Evolutionary conservation across 2,329 filamentous ascomycete species (phyloP).

Genomic region (Fusarium coffeatum): DNA sequence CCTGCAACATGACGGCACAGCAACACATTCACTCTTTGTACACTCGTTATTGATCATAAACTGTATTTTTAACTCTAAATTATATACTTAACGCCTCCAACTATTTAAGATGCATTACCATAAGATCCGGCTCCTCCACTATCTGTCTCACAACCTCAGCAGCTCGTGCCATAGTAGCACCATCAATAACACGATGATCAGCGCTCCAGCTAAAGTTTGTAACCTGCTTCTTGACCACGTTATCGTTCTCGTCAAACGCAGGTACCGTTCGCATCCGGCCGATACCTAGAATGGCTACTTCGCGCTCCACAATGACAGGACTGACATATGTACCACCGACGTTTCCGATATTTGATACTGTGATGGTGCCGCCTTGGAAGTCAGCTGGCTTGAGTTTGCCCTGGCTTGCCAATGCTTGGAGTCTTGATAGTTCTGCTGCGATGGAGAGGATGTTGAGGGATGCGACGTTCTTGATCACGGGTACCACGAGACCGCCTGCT

Average conservation of each 20-base stretch:
- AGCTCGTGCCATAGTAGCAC: conserved; percentile 92
- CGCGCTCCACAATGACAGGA: conserved; percentile 89
- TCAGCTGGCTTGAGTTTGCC: conserved; percentile 81
- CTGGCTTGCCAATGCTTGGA: conserved; percentile 77
- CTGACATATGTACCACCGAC: conserved; percentile 93
- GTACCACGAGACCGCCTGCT: conserved; percentile 86
- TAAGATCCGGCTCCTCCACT: conserved; percentile 86
- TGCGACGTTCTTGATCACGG: conserved; percentile 88
- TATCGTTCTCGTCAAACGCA: conserved; percentile 73
- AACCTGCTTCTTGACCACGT: conserved; percentile 79
- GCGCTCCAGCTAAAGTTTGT: conserved; percentile 97
- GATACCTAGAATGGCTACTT: conserved; percentile 92
- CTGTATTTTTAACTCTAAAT: conserved; percentile 13
- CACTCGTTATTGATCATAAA: not conserved
- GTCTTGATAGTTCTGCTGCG: conserved; percentile 77
- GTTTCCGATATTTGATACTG: conserved; percentile 95
- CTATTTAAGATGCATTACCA: conserved; percentile 85
- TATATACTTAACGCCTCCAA: conserved; percentile 10
- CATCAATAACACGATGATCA: conserved; percentile 93
- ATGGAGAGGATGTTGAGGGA: conserved; percentile 81
- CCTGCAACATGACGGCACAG: conserved; percentile 11
- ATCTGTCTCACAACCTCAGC: conserved; percentile 81
- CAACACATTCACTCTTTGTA: not conserved
- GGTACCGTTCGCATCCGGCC: conserved; percentile 85
- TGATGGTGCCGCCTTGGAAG: conserved; percentile 88